Percentiles rank a stretch among this genome's conserved stretches.
Conservation (phyloP, 176 grass and related monocot species). For the Pharus latifolius region DNA sequence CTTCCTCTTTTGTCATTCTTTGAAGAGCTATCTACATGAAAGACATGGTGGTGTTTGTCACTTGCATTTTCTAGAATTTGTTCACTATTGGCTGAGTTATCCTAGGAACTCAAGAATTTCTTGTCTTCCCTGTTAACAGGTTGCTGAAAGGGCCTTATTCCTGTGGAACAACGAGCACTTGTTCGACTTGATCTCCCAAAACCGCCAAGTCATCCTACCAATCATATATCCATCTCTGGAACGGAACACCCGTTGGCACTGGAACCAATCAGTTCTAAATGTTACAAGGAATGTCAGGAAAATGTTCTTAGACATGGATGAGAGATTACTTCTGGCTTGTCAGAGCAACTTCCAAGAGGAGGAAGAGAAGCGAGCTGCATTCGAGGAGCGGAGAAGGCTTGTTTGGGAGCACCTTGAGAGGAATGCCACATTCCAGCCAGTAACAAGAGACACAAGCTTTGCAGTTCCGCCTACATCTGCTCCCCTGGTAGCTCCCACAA, state of each 20-base stretch:
- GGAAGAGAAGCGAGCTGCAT: conserved; percentile 47
- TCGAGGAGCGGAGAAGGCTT: conserved; percentile 70
- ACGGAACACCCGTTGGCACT: conserved; percentile 72
- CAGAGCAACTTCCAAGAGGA: conserved; percentile 80
- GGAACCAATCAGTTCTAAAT: conserved; percentile 90
- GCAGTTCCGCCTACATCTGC: conserved; percentile 35
- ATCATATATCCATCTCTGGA: conserved; percentile 78
- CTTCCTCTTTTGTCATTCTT: background rate
- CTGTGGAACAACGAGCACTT: conserved; percentile 92
- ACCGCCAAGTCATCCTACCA: conserved; percentile 70
- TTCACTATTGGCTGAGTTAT: background rate
- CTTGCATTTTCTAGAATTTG: conserved; percentile 3
- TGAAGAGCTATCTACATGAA: background rate
- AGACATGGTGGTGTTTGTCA: background rate
- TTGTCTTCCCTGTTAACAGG: conserved; percentile 39
- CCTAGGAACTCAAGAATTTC: conserved; percentile 2
- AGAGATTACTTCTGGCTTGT: conserved; percentile 67
- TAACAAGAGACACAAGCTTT: conserved; percentile 43
- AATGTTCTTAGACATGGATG: conserved; percentile 89
- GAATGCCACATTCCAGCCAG: conserved; percentile 38
- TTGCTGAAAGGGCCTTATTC: conserved; percentile 85
- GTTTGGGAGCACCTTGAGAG: conserved; percentile 81
- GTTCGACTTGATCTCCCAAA: conserved; percentile 66
- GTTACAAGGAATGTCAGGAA: conserved; percentile 84
- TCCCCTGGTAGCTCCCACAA: conserved; percentile 50